Conservation (phyloP, 352 stramenopile species). For the Phytophthora meadii region DNA sequence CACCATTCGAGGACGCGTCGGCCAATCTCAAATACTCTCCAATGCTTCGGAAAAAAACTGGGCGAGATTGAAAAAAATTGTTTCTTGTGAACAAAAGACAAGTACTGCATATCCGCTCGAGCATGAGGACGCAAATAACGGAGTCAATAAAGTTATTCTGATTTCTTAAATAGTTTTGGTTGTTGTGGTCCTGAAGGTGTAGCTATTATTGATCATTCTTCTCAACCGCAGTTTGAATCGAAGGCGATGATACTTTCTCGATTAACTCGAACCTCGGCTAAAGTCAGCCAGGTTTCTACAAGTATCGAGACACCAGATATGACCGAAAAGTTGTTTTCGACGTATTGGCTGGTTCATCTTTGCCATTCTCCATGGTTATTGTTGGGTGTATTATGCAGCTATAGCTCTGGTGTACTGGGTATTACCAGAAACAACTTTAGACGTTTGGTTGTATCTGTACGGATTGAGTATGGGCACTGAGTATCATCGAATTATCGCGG, state of each 20-base stretch:
- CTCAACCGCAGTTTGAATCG: not conserved
- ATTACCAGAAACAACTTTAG: slow-evolving; percentile 19
- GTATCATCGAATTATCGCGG: slow-evolving; percentile 16
- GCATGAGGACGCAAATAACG: not conserved
- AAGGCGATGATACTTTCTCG: too few relatives aligned
- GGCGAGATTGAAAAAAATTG: not conserved
- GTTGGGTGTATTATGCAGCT: slow-evolving; percentile 8
- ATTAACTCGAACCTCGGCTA: not conserved
- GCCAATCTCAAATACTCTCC: not conserved
- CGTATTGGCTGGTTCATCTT: slow-evolving; percentile 7
- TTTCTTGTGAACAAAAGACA: not conserved
- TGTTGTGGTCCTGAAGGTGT: too few relatives aligned
- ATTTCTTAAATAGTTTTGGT: not conserved
- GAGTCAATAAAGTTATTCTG: slow-evolving; percentile 1
- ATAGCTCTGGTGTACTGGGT: slow-evolving; percentile 15
- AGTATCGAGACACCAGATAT: not conserved
- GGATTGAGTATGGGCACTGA: slow-evolving; percentile 6
- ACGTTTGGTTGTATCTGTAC: slow-evolving; percentile 22
- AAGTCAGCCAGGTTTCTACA: not conserved
- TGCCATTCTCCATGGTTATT: slow-evolving; percentile 9
- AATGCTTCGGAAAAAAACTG: slow-evolving; percentile 9
- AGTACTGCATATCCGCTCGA: not conserved
- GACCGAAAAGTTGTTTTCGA: not conserved
- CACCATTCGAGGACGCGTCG: not conserved
- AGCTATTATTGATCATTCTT: not conserved